Base-by-base conservation (phyloP, 2,329 filamentous ascomycete species). In the Ophiocordyceps robertsii region DNA sequence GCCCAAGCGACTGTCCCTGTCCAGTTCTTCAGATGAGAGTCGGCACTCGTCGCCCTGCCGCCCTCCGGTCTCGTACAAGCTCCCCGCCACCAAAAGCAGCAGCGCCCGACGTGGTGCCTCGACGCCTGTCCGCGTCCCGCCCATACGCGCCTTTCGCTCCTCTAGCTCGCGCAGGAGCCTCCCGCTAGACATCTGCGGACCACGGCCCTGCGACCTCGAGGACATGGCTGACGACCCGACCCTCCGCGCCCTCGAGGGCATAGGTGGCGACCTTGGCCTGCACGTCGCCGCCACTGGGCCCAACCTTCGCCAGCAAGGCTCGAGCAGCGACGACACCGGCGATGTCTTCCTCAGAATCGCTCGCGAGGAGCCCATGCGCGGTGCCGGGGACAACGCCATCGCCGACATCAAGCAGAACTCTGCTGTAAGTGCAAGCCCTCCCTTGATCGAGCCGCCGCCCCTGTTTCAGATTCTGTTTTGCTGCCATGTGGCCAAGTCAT, bases 341-440 rank as follows among this genome's bases (percentile, higher is more conserved):
- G 75, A 79, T 47, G 61, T 78, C 35, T 79, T 78, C 48, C 66
- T 79, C 46, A 70, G 65, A 42, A 77, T 79, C 45, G 74, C 75
- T 12, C 64, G 69, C 11, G 72, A 78, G 45, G 73, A 77, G 47
- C 49, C 66, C 13, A 52, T 56, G 14, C 64, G 61, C 39, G 66
- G 63, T 40, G 51, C 54, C 16, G 46, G 52, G 9, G 62, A 65
- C 37, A 59, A 61, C 7, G 59, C 57, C 36, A 51, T 55, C 24
- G 49, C 47, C 6, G 57, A 59, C 21, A 59, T 59, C 41, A 52
- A 50, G 33, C 60, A 63, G 39, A 67, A 59, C 47, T 56, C 64
- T 30, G 59, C 67, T 38, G 72, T 75, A 65, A 68, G 71, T 71
- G 33, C 21, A 42, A 44, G n/a, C 29, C 21, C 11, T n/a, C 17